A percentile compares a stretch with the other conserved stretches of the same genome.
phyloP scores from a whole-genome alignment of 148 eudicot genomes.

The Silene uniflora region DNA sequence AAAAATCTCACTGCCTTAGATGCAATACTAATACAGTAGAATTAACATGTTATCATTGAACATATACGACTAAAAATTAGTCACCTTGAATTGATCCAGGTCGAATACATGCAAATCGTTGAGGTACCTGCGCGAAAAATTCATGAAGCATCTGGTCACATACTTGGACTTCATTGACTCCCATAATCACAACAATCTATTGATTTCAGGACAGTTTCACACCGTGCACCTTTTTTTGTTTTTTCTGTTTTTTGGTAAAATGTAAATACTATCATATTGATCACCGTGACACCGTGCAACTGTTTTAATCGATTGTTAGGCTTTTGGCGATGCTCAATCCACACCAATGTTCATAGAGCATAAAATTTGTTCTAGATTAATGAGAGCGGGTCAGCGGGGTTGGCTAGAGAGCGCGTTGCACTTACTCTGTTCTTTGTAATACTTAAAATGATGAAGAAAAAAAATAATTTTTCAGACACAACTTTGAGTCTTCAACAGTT shows the following conservation, averaged over 20 bases:
- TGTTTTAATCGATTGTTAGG: no score
- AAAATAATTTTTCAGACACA: background rate
- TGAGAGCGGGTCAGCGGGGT: no score
- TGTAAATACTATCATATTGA: no score
- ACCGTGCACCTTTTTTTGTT: background rate
- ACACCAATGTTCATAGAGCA: background rate
- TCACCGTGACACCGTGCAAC: background rate
- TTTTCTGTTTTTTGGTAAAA: no score
- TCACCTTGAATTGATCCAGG: constrained; percentile 94
- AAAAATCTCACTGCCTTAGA: constrained; percentile 17
- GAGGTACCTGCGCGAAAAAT: constrained; percentile 56
- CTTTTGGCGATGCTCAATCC: background rate
- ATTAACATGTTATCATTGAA: background rate
- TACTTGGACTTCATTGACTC: background rate
- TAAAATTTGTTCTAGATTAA: background rate
- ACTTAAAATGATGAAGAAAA: background rate
- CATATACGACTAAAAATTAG: constrained; percentile 4
- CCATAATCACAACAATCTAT: background rate
- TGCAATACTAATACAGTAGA: background rate
- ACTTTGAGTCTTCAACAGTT: background rate
- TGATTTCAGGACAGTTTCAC: background rate
- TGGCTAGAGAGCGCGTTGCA: background rate
- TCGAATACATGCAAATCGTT: constrained; percentile 93
- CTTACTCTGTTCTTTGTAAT: background rate
- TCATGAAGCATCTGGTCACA: constrained; percentile 5